A percentile compares a stretch with the other conserved stretches of the same genome.
These are phyloP conservation scores for Vinca major DNA, from an alignment of 305 asterid species.

Conservation along the genomic window DNA sequence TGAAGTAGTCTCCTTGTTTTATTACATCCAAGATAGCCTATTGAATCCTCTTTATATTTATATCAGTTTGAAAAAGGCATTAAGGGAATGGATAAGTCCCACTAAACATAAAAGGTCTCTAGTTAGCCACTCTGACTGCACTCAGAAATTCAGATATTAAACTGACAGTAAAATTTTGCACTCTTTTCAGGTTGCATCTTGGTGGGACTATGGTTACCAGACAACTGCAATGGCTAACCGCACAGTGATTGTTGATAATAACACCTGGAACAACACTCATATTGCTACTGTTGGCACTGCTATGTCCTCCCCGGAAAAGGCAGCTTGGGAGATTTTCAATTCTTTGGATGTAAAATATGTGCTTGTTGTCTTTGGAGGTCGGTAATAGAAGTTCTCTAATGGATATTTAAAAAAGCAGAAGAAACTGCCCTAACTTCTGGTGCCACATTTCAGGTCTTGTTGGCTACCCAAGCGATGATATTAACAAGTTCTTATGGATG, in stretches of 20 bases:
- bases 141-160: conserved; percentile 8
- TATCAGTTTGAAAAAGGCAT: neutral
- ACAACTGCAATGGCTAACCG: conserved; percentile 99
- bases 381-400: conserved; percentile 21
- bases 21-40: neutral
- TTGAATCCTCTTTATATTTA: neutral
- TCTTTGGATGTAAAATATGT: conserved; percentile 98
- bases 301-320: conserved; percentile 97
- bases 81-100: neutral
- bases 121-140: neutral
- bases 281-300: conserved; percentile 99
- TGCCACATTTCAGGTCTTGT: conserved; percentile 66
- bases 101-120: neutral
- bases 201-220: conserved; percentile 99
- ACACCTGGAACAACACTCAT: conserved; percentile 98
- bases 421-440: conserved; percentile 20
- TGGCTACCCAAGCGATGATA: conserved; percentile 98
- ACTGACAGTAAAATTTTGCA: conserved; percentile 11
- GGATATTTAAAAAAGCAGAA: conserved; percentile 3
- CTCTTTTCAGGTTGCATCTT: conserved; percentile 79
- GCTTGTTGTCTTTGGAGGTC: conserved; percentile 98
- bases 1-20: neutral
- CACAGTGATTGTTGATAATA: conserved; percentile 93
- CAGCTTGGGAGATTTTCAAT: conserved; percentile 93
- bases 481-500: conserved; percentile 98